These are phyloP conservation scores for Oryza nivara DNA, from an alignment of 176 grass and related monocot genomes.

Conservation along the genomic window DNA sequence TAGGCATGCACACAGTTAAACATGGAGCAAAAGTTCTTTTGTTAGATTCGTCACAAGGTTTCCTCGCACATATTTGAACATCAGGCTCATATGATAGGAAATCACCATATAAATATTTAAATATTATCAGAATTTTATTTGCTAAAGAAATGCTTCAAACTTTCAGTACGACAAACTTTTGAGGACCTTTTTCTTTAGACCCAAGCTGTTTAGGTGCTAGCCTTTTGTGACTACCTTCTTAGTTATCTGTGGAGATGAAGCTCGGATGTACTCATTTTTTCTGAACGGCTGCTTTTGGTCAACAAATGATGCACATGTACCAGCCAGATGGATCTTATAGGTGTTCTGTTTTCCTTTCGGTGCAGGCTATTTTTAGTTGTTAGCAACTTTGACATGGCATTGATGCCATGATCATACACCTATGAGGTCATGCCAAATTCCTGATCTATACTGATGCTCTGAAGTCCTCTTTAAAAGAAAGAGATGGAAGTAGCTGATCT, in stretches of 20 bases:
- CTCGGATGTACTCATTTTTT: conserved; percentile 6
- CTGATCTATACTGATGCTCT: conserved; percentile 29
- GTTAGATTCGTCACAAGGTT: neutral
- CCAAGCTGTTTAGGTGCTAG: neutral
- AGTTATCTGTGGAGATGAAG: neutral
- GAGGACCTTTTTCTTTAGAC: neutral
- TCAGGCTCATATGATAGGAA: neutral
- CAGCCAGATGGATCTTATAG: neutral
- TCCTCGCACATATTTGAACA: neutral
- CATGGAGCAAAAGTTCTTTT: neutral
- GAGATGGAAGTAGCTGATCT: conserved; percentile 68
- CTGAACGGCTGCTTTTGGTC: neutral
- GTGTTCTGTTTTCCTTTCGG: conserved; percentile 9
- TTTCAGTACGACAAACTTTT: neutral
- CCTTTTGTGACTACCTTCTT: neutral
- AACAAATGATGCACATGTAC: neutral
- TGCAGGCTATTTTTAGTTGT: conserved; percentile 38
- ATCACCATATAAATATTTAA: neutral
- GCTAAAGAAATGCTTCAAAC: neutral
- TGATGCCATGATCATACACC: conserved; percentile 35
- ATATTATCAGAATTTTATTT: neutral
- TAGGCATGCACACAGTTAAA: neutral
- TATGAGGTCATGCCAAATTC: conserved; percentile 19
- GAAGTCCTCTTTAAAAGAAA: conserved; percentile 34
- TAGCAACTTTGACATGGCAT: conserved; percentile 37